Evolutionary conservation across 306 rosid genomes (phyloP), one percentile per base, ranked within the genome.

Genomic region (Lablab purpureus): DNA sequence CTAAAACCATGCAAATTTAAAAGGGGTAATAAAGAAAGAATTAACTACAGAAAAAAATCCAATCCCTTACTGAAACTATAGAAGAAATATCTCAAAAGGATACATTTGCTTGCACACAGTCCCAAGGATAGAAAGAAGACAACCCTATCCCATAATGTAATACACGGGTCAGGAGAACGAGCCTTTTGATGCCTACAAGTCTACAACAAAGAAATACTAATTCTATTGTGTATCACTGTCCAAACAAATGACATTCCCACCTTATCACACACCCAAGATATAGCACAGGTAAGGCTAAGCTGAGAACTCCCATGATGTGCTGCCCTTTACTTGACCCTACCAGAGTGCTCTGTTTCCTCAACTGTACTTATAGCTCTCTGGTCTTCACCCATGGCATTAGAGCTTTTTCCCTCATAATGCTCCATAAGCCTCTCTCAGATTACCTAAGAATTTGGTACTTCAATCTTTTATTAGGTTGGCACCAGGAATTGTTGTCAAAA

Each of bases 11-110:
- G 50, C 49, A 37, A 65, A 65, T 37, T 37, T 37, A 36, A 65
- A 65, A 36, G 5, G 41, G 51, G 4, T 51, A 22, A 32, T 2
- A 30, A 56, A 65, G 17, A 62, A 46, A 50, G 46, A 50, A 47
- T 23, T 70, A 40, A 72, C 56, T 28, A 0, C 8, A 55, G 52
- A 82, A 28, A 82, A 28, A n/a, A 15, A 63, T 78, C 76, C 54
- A 78, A 60, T 58, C 77, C 72, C 72, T 43, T 25, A 10, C 62
- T 21, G 65, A 76, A 76, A 50, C 30, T 58, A 58, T 73, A 59
- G 21, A 62, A 58, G 18, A 49, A 72, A 76, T 6, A 73, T 67
- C 80, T 14, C 21, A 14, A 49, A 18, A 13, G 74, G 27, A 69
- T 59, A 6, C 50, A 68, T 36, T 14, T 18, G 7, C 49, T n/a